These are phyloP conservation scores for Cyclotella kingstonii DNA, from an alignment of 108 stramenopile genomes.

Conservation along the genomic window DNA sequence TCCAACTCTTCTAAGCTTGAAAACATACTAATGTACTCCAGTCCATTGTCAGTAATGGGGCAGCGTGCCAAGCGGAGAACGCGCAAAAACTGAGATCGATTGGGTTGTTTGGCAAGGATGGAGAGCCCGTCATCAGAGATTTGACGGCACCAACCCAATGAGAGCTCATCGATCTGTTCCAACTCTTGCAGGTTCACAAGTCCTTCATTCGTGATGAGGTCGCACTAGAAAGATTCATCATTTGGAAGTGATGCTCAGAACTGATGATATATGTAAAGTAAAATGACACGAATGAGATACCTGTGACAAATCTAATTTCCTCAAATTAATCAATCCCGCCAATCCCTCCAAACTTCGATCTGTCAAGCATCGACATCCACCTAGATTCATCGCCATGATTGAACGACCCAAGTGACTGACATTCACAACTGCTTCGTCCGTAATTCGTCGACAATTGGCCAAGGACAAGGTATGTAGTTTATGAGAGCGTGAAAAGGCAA, in stretches of 20 bases:
- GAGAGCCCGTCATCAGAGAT: conserved; percentile 66
- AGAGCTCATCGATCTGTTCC: conserved; percentile 64
- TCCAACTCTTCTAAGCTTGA: conserved; percentile 59
- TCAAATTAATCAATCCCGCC: conserved; percentile 41
- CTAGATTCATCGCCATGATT: conserved; percentile 56
- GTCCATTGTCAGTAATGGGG: conserved; percentile 59
- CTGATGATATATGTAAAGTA: background rate
- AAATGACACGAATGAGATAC: conserved; percentile 5
- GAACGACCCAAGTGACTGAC: conserved; percentile 59
- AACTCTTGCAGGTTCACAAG: conserved; percentile 52
- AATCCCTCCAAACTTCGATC: conserved; percentile 64
- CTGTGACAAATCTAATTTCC: conserved; percentile 70
- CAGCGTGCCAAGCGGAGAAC: conserved; percentile 72
- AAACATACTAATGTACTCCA: conserved; percentile 47
- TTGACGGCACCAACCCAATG: conserved; percentile 78
- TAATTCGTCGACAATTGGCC: conserved; percentile 74
- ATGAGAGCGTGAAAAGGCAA: conserved; percentile 59
- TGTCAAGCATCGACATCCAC: conserved; percentile 84
- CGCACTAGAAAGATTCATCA: conserved; percentile 39
- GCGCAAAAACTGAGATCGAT: conserved; percentile 43
- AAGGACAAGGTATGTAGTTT: conserved; percentile 68
- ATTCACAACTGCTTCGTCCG: conserved; percentile 77
- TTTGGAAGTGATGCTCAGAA: background rate
- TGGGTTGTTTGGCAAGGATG: conserved; percentile 51
- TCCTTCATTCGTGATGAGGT: conserved; percentile 78